Evolutionary conservation across 1,284 basidiomycete species (phyloP), one percentile per base, ranked within the genome.

Genomic region (Acaromyces ingoldii): DNA sequence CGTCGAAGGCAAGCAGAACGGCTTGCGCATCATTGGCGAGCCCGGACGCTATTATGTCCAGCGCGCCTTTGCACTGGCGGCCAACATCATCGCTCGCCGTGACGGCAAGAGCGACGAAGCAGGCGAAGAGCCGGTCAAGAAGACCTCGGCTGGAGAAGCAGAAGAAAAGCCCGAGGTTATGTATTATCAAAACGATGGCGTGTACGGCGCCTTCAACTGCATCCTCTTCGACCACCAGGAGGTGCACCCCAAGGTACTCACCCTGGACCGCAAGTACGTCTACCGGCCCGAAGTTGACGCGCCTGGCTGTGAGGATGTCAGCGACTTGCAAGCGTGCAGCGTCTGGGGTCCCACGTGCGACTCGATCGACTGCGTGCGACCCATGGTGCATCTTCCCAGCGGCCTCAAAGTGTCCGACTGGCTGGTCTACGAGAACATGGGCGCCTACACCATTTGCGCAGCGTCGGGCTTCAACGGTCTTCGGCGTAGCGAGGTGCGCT

Each of bases 201-300:
- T 73, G 36, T 98, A 98, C 77, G 92, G 93, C 49, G 88, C 93
- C 19, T 97, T 98, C 83, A 97, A 98, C 82, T 91, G 89, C 77
- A 88, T 90, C 77, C 80, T 93, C 73, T 93, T 92, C 77, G 90
- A 93, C 78, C 91, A 92, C 78, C 88, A 91, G 74, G 82, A 85
- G 56, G 86, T 89, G 17, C 82, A 86, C 69, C 90, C 90, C 36
- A 85, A 88, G 76, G 87, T 90, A 25, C 80, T 92, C 47, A 82
- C 82, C 17, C 70, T 75, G 3, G 51, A 63, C 7, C 53, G 60
- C 36, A 48, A 67, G 42, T 72, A 65, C 39, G 65, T 60, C 11
- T 75, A 74, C 77, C 64, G 77, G 74, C 34, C 76, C 63, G 37
- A 50, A 17, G 56, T 67, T 1, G 53, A 48, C 3, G 30, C 51